These are phyloP conservation scores for Trametes villosa DNA, from an alignment of 768 basidiomycete species.

Conservation along the genomic window DNA sequence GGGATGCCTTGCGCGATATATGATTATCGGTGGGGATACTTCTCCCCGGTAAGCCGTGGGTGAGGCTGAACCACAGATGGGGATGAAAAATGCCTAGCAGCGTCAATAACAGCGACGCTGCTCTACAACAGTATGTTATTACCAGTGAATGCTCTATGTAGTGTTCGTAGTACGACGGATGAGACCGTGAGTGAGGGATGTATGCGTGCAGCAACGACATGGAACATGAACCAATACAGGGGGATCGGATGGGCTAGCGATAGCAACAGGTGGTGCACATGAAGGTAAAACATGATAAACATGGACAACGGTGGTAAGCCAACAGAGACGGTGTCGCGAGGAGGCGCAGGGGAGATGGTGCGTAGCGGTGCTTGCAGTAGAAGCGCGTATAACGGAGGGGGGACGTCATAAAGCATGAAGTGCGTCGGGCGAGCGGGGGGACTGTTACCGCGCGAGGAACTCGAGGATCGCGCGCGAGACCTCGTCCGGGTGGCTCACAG, in stretches of 20 bases:
- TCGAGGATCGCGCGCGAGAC: conserved; percentile 26
- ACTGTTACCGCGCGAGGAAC: conserved; percentile 26
- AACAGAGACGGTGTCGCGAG: not conserved
- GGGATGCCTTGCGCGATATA: no score
- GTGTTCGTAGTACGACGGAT: no score
- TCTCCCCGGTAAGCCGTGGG: no score
- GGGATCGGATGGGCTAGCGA: not conserved
- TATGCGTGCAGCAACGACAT: not conserved
- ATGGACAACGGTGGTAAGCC: not conserved
- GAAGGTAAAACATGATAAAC: not conserved
- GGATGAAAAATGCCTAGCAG: no score
- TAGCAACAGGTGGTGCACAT: not conserved
- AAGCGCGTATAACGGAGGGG: not conserved
- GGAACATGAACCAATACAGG: not conserved
- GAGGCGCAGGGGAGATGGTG: not conserved
- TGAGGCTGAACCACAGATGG: no score
- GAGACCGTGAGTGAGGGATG: no score
- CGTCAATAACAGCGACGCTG: no score
- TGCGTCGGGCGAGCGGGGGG: not conserved
- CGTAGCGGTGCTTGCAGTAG: no score
- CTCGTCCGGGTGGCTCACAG: conserved; percentile 29
- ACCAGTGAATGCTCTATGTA: no score
- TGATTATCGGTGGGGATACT: no score
- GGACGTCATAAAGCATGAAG: not conserved
- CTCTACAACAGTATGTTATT: no score